These are phyloP conservation scores for Quaeritorhiza haematococci DNA, from an alignment of 371 early-diverging fungal species.

Conservation along the genomic window DNA sequence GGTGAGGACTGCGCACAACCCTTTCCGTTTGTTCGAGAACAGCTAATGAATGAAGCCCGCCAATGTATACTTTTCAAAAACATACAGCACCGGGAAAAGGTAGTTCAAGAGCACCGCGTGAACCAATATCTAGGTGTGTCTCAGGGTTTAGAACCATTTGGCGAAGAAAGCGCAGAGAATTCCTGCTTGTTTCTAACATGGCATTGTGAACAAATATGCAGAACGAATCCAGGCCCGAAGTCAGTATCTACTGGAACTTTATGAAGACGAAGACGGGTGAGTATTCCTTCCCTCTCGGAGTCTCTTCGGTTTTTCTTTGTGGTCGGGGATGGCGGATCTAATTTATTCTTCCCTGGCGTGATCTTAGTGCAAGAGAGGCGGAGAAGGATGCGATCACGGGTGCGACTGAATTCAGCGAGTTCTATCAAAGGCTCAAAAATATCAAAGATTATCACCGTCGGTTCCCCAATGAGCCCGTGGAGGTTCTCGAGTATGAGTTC, in stretches of 20 bases:
- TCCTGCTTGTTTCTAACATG: too few species aligned
- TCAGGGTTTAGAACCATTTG: too few species aligned
- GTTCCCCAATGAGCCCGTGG: conserved; percentile 74
- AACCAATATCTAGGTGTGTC: conserved; percentile 48
- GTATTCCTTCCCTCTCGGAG: not conserved
- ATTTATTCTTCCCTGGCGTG: not conserved
- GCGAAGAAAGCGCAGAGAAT: too few species aligned
- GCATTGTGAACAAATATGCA: too few species aligned
- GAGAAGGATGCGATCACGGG: conserved; percentile 74
- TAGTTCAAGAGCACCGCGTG: conserved; percentile 80
- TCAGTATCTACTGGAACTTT: conserved; percentile 53
- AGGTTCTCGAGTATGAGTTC: conserved; percentile 76
- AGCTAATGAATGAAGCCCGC: not conserved
- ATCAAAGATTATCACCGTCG: conserved; percentile 81
- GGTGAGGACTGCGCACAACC: conserved; percentile 25
- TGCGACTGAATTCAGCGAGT: conserved; percentile 72
- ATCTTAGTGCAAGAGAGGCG: conserved; percentile 51
- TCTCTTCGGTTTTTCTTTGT: not conserved
- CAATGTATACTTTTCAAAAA: conserved; percentile 12
- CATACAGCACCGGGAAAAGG: conserved; percentile 64
- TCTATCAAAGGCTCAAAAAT: conserved; percentile 75
- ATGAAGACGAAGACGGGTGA: conserved; percentile 74
- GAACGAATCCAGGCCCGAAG: conserved; percentile 68
- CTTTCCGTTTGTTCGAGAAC: not conserved
- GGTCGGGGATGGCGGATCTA: not conserved